Evolutionary conservation across 768 basidiomycete genomes (phyloP), one percentile per base, ranked within the genome.

Genomic region (Boletellus ananiceps): DNA sequence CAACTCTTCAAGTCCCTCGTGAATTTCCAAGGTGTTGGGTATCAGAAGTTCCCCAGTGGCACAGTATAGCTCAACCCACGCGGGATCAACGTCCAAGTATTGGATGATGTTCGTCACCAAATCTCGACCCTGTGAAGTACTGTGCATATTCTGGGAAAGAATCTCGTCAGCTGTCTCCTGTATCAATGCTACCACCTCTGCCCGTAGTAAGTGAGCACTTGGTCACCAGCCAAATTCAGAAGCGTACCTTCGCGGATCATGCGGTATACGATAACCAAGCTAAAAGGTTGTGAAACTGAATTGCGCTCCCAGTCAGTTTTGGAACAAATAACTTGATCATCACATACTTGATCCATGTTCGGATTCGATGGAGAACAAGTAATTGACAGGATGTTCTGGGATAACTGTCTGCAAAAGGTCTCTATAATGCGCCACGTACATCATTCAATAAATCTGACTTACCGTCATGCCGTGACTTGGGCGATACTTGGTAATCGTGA

Each of bases 331-430:
- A 15, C 29, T 9, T 9, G 11, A 25, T 38, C 23, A 7, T 34
- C 16, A 54, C 40, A 40, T 46, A 88, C 86, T 79, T 71, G 80
- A 78, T 2, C 84, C 84, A 49, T 74, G 62, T 15, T 61, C 66
- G 11, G 84, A 85, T 45, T 84, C 78, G n/a, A 93, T 73, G 40
- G 81, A 81, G 68, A 94, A 96, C 37, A 96, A 59, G 62, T 88
- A 92, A 54, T 84, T 82, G 2, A 83, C 83, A 0, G 91, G 80
- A 63, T 84, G 86, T 2, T 72, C 69, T 1, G 89, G 88, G 2
- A 87, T 84, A 16, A 93, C 75, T 4, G 82, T 85, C 93, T 95
- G 46, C 29, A n/a, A 44, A 37, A 12, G 40, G 40, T 55, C 23
- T n/a, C 21, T 44, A 29, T 29, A 7, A 29, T 29, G 7, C 40